Evolutionary conservation across 352 stramenopile species (phyloP).

Genomic region (Thalassiosira mediterranea): DNA sequence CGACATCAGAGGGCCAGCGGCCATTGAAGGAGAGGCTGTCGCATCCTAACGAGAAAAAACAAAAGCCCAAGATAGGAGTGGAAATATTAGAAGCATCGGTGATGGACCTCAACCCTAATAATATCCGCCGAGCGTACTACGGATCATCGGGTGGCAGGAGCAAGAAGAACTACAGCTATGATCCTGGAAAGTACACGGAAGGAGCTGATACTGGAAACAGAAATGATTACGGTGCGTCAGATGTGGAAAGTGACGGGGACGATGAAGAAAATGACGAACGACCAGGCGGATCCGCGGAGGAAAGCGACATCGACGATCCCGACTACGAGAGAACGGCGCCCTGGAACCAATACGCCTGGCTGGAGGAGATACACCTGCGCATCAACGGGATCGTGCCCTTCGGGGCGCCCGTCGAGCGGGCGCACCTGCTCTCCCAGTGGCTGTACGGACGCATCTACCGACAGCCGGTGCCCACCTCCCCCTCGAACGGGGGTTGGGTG

Average conservation of each 20-base stretch:
- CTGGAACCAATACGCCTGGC: constrained; percentile 80
- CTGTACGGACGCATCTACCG: constrained; percentile 63
- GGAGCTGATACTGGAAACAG: constrained; percentile 12
- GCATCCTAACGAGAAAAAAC: neutral
- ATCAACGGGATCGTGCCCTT: constrained; percentile 67
- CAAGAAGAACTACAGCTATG: constrained; percentile 57
- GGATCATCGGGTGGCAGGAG: constrained; percentile 7
- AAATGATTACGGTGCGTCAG: constrained; percentile 1
- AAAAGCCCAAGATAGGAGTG: constrained; percentile 51
- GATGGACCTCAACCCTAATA: constrained; percentile 71
- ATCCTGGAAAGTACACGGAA: constrained; percentile 62
- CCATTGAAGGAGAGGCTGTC: neutral
- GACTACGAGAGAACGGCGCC: constrained; percentile 65
- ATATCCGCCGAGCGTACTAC: constrained; percentile 57
- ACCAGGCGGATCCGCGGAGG: neutral
- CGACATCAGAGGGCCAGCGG: neutral
- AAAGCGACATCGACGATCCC: constrained; percentile 21
- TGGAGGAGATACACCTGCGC: constrained; percentile 47
- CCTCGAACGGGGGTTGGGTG: constrained; percentile 16
- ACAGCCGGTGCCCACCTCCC: constrained; percentile 49
- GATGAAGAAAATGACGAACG: constrained; percentile 42
- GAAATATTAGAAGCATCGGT: constrained; percentile 74
- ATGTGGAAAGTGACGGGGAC: neutral
- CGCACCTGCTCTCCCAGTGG: constrained; percentile 41
- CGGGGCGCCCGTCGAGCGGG: constrained; percentile 57